A percentile compares a stretch with the other conserved stretches of the same genome.
Conservation (phyloP, 345 rosid genomes). For the Bretschneidera sinensis region DNA sequence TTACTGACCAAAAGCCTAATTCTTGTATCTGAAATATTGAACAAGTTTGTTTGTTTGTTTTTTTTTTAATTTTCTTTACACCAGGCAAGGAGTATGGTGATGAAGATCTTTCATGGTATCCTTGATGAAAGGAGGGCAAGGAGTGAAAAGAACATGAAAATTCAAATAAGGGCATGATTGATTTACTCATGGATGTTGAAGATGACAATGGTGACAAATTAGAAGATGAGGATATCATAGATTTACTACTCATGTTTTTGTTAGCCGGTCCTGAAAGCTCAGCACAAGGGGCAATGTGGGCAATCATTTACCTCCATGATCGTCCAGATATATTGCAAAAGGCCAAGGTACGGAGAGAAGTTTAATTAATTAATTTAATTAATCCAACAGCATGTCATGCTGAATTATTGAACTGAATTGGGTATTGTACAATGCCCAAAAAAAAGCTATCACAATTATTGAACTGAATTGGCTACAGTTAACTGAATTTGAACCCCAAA, state of each 20-base stretch:
- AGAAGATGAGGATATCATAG: conserved; percentile 26
- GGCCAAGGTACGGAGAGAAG: conserved; percentile 21
- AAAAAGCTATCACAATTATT: too few relatives aligned
- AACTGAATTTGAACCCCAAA: neutral
- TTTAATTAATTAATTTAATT: neutral
- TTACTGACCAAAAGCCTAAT: too few relatives aligned
- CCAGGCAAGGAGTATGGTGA: conserved; percentile 28
- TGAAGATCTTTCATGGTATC: conserved; percentile 18
- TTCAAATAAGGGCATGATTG: conserved; percentile 23
- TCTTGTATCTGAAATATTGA: too few relatives aligned
- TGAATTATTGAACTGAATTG: too few relatives aligned
- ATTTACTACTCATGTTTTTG: conserved; percentile 21
- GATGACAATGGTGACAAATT: conserved; percentile 30
- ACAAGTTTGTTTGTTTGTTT: too few relatives aligned
- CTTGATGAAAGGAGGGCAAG: conserved; percentile 20
- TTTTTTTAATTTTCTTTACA: neutral
- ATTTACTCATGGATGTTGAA: conserved; percentile 24
- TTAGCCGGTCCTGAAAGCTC: conserved; percentile 34
- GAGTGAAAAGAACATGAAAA: neutral
- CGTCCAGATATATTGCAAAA: conserved; percentile 21
- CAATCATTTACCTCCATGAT: conserved; percentile 11
- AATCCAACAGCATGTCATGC: too few relatives aligned
- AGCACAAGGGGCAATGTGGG: conserved; percentile 28
- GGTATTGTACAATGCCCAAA: too few relatives aligned
- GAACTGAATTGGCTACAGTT: too few relatives aligned